These are phyloP conservation scores for Scopulariopsis brevicaulis DNA, from an alignment of 2,329 filamentous ascomycete genomes.

Conservation along the genomic window DNA sequence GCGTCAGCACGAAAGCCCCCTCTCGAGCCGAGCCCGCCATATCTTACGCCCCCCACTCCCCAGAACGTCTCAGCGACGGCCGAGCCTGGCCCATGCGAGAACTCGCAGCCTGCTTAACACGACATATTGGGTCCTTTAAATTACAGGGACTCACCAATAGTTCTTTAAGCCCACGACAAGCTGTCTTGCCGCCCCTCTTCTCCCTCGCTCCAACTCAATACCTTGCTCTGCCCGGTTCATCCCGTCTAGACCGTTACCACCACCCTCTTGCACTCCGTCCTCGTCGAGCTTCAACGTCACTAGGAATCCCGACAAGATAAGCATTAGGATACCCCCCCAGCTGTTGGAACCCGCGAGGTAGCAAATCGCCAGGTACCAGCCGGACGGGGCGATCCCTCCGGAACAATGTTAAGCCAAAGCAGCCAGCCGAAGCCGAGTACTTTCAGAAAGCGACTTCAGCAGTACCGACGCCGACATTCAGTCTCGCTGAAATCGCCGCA, in stretches of 20 bases:
- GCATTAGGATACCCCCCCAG: not conserved
- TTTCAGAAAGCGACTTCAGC: slow-evolving; percentile 3
- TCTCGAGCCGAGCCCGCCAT: not conserved
- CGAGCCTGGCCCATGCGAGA: not conserved
- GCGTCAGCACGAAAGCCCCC: not conserved
- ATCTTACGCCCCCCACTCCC: not conserved
- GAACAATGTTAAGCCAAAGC: slow-evolving; percentile 2
- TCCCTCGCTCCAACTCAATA: not conserved
- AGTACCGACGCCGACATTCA: not conserved
- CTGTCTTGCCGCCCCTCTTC: not conserved
- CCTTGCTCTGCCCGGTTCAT: not conserved
- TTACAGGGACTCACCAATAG: not conserved
- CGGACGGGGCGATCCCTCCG: not conserved
- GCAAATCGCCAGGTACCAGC: not conserved
- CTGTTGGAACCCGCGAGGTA: not conserved
- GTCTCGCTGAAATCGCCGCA: not conserved
- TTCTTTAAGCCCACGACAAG: not conserved
- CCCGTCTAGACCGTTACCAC: not conserved
- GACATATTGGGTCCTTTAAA: not conserved
- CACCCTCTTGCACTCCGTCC: not conserved
- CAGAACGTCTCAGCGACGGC: not conserved
- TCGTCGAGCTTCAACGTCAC: not conserved
- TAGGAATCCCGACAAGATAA: not conserved
- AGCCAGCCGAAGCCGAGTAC: not conserved
- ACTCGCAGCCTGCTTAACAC: not conserved